phyloP scores from a whole-genome alignment of 2,329 filamentous ascomycete species.

The Ambrosiella cleistominuta region DNA sequence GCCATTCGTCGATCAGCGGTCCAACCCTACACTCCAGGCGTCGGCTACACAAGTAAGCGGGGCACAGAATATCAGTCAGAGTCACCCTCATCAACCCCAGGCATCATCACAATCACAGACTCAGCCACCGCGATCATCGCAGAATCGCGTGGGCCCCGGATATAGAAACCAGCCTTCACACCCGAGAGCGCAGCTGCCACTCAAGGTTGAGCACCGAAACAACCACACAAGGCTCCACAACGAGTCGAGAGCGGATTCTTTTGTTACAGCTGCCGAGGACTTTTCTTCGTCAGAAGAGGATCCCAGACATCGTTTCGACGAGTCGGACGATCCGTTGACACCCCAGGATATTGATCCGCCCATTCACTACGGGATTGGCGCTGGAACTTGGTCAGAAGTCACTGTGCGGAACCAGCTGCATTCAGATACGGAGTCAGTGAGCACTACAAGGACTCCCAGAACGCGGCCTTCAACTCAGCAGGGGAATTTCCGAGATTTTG shows the following conservation, averaged over 20 bases:
- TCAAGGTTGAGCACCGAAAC: constrained; percentile 4
- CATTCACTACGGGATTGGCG: constrained; percentile 1
- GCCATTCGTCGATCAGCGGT: not conserved
- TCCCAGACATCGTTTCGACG: constrained; percentile 1
- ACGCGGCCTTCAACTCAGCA: constrained; percentile 1
- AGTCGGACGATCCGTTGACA: not conserved
- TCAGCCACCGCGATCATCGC: too few relatives aligned
- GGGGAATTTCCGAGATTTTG: constrained; percentile 6
- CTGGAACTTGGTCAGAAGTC: constrained; percentile 1
- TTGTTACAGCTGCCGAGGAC: constrained; percentile 13
- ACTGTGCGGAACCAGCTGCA: constrained; percentile 1
- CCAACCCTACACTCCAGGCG: constrained; percentile 1
- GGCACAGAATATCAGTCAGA: not conserved
- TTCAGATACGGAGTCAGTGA: constrained; percentile 2
- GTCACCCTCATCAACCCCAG: not conserved
- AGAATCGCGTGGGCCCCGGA: not conserved
- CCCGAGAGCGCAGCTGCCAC: constrained; percentile 3
- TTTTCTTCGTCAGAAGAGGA: constrained; percentile 12
- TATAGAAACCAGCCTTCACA: constrained; percentile 2
- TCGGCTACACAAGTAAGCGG: not conserved
- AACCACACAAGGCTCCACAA: constrained; percentile 9
- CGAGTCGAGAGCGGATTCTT: constrained; percentile 11
- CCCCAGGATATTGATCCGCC: constrained; percentile 4
- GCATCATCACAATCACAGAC: too few relatives aligned
- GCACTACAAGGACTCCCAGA: constrained; percentile 7